Evolutionary conservation across 2,329 filamentous ascomycete species (phyloP), one percentile per base, ranked within the genome.

Genomic region (Colletotrichum siamense): DNA sequence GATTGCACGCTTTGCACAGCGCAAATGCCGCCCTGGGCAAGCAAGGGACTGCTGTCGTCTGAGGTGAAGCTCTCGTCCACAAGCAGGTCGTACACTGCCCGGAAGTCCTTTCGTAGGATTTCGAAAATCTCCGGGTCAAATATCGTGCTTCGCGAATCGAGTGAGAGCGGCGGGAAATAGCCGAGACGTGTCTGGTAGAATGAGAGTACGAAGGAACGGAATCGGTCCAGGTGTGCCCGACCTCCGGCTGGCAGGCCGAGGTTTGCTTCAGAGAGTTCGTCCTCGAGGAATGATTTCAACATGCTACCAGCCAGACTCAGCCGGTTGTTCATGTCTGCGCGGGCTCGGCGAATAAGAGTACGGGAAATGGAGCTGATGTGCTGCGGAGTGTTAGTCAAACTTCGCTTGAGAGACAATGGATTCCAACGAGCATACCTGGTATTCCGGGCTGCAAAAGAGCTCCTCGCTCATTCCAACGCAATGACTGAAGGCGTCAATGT

Each of bases 391-490:
- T 83, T 72, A 84, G 81, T 71, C 71, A 64, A n/a, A 34, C 69
- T 59, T 18, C 22, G 18, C 22, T 26, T 10, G 16, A 39, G 15
- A 64, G 22, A 24, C 36, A 12, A 9, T 13, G 63, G 39, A 10
- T 26, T 30, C 32, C 28, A 18, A 30, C 30, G 68, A 68, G 84
- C 90, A 79, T 85, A 93, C 92, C 82, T 89, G 86, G 77, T 92
- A 94, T 77, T 94, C 94, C 2, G 88, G 82, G 78, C 89, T 91
- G 8, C 84, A 80, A 55, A 88, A 86, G 7, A 96, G 77, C 30
- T 87, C 86, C 24, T 94, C 91, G 76, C 90, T 91, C 94, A 96
- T 96, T 59, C 95, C 95, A 44, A 94, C 93, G 81, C 94, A 95
- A 81, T 97, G 95, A 16, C 91, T 89, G 83, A 96, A 95, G 0